Percentiles rank a stretch among this genome's conserved stretches.
These are phyloP conservation scores for Kalaharituber pfeilii DNA, from an alignment of 2,329 filamentous ascomycete genomes.

Conservation along the genomic window DNA sequence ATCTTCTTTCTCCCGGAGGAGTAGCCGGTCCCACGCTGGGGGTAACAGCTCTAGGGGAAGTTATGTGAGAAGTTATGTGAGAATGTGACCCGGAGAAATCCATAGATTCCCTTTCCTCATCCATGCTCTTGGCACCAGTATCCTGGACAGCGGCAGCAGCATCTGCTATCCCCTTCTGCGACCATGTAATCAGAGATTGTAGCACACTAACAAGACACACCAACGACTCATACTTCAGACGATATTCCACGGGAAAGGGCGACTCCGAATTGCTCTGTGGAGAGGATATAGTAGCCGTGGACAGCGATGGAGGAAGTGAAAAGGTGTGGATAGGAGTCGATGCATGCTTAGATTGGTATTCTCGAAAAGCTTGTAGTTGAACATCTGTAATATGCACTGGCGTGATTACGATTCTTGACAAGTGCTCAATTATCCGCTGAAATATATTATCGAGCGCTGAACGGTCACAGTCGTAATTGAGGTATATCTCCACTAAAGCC, in stretches of 20 bases:
- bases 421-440: constrained; percentile 79
- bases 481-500: constrained; percentile 81
- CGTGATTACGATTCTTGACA: constrained; percentile 69
- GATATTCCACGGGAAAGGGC: constrained; percentile 72
- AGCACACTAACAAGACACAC: constrained; percentile 79
- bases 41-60: not conserved
- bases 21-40: constrained; percentile 27
- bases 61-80: constrained; percentile 14
- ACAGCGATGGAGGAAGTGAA: constrained; percentile 73
- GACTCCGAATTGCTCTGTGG: constrained; percentile 38
- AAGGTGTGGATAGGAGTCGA: constrained; percentile 42
- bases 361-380: constrained; percentile 76
- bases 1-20: constrained; percentile 27
- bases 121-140: constrained; percentile 26
- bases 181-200: constrained; percentile 85
- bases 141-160: constrained; percentile 11
- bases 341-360: constrained; percentile 44
- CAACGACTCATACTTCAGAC: constrained; percentile 74
- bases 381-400: constrained; percentile 56
- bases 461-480: constrained; percentile 96
- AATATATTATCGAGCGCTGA: constrained; percentile 91
- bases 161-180: constrained; percentile 28
- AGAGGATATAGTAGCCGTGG: constrained; percentile 54
- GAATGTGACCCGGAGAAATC: constrained; percentile 41
- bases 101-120: constrained; percentile 53